These are phyloP conservation scores for Pseudocercospora macadamiae DNA, from an alignment of 2,329 filamentous ascomycete species.

Conservation along the genomic window DNA sequence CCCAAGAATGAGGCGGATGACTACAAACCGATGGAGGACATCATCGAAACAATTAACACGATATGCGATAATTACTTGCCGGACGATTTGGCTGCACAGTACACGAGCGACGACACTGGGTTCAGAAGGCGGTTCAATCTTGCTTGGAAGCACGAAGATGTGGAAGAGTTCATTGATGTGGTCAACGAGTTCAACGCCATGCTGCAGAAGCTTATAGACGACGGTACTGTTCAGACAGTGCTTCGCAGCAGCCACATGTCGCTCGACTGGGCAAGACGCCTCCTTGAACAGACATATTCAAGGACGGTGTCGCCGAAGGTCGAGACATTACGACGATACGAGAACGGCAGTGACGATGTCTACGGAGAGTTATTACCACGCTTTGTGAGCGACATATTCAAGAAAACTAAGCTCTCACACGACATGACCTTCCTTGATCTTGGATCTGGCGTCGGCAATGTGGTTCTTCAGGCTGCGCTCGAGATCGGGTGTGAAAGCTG, in stretches of 20 bases:
- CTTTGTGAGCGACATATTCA: conserved; percentile 81
- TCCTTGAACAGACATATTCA: conserved; percentile 79
- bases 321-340: conserved; percentile 79
- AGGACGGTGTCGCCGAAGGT: conserved; percentile 90
- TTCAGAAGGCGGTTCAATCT: conserved; percentile 77
- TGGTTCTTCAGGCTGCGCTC: conserved; percentile 89
- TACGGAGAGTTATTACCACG: conserved; percentile 90
- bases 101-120: conserved; percentile 70
- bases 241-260: conserved; percentile 70
- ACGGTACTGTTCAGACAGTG: conserved; percentile 72
- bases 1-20: conserved; percentile 66
- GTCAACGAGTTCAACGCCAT: conserved; percentile 77
- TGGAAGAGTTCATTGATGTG: conserved; percentile 69
- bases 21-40: conserved; percentile 64
- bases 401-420: conserved; percentile 75
- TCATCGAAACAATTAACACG: conserved; percentile 60
- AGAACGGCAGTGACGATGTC: conserved; percentile 88
- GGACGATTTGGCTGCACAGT: conserved; percentile 65
- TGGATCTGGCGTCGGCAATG: conserved; percentile 94
- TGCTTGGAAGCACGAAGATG: conserved; percentile 68
- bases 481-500: conserved; percentile 93
- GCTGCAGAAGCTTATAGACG: conserved; percentile 65
- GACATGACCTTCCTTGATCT: conserved; percentile 90
- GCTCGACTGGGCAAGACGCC: conserved; percentile 69
- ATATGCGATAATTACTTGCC: conserved; percentile 77